Evolutionary conservation across 305 asterid species (phyloP).

Genomic region (Fraxinus greggii): DNA sequence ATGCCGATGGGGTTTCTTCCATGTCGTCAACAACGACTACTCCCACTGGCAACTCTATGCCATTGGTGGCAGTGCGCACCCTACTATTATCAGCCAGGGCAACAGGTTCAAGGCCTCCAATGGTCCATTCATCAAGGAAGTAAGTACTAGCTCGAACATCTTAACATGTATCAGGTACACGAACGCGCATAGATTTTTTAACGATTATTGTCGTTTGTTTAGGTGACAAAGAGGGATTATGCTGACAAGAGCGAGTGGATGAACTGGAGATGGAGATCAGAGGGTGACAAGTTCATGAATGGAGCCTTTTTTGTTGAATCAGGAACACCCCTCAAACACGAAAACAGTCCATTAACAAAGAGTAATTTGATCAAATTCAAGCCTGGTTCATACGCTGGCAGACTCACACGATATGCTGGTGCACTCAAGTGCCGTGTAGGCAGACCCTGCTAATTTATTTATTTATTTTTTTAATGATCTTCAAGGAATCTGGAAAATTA

Average conservation of each 20-base stretch:
- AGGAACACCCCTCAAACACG: constrained; percentile 29
- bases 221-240: constrained; percentile 50
- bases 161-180: not conserved
- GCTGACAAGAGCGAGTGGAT: constrained; percentile 34
- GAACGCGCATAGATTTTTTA: not conserved
- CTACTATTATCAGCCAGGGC: constrained; percentile 50
- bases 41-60: constrained; percentile 43
- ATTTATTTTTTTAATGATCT: not conserved
- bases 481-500: constrained; percentile 1
- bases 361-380: constrained; percentile 29
- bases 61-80: constrained; percentile 44
- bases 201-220: not conserved
- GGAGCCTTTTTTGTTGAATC: constrained; percentile 53
- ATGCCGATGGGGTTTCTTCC: constrained; percentile 46
- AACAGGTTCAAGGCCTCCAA: constrained; percentile 41
- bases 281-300: constrained; percentile 44
- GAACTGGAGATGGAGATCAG: constrained; percentile 51
- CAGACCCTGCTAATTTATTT: constrained; percentile 24
- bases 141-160: not conserved
- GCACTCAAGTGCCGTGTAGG: constrained; percentile 53
- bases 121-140: constrained; percentile 31
- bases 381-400: constrained; percentile 71
- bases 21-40: constrained; percentile 46
- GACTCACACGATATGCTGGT: constrained; percentile 69
- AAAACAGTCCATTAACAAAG: constrained; percentile 18